phyloP scores from a whole-genome alignment of 192 early-diverging fungal genomes.

The Gigaspora rosea region DNA sequence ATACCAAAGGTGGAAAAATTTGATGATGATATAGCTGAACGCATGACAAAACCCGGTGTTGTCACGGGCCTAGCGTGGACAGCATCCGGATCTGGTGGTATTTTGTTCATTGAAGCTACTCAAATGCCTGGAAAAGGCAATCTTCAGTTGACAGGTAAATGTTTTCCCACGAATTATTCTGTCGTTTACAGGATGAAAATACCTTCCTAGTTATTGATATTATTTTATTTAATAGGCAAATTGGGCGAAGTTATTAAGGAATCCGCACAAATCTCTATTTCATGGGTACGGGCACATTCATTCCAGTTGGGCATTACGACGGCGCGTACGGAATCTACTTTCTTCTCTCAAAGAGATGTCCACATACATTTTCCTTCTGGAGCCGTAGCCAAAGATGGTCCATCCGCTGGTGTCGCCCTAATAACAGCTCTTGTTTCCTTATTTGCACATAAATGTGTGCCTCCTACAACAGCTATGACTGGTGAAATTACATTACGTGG shows the following conservation, averaged over 20 bases:
- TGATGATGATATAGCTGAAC: slow-evolving; percentile 72
- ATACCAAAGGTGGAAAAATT: slow-evolving; percentile 50
- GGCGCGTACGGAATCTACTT: slow-evolving; percentile 36
- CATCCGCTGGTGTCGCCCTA: slow-evolving; percentile 70
- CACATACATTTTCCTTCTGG: slow-evolving; percentile 90
- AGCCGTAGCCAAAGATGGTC: slow-evolving; percentile 82
- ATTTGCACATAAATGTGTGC: slow-evolving; percentile 58
- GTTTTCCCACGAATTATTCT: too few relatives aligned
- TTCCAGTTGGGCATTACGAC: slow-evolving; percentile 55
- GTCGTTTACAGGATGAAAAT: neutral
- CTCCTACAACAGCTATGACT: slow-evolving; percentile 72
- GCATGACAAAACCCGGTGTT: slow-evolving; percentile 67
- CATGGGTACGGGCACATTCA: slow-evolving; percentile 76
- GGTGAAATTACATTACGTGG: slow-evolving; percentile 86
- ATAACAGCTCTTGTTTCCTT: slow-evolving; percentile 80
- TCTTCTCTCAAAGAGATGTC: slow-evolving; percentile 68
- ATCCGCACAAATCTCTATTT: slow-evolving; percentile 74
- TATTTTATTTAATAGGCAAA: slow-evolving; percentile 49
- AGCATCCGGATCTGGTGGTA: slow-evolving; percentile 66
- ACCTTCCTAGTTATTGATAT: neutral
- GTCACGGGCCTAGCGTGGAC: slow-evolving; percentile 85
- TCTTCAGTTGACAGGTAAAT: slow-evolving; percentile 64
- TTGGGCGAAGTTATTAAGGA: slow-evolving; percentile 88
- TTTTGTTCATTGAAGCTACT: slow-evolving; percentile 81
- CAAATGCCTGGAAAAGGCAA: slow-evolving; percentile 73